A percentile compares a stretch with the other conserved stretches of the same genome.
Conservation (phyloP, 2,329 filamentous ascomycete genomes). For the Pseudogymnoascus sp. region DNA sequence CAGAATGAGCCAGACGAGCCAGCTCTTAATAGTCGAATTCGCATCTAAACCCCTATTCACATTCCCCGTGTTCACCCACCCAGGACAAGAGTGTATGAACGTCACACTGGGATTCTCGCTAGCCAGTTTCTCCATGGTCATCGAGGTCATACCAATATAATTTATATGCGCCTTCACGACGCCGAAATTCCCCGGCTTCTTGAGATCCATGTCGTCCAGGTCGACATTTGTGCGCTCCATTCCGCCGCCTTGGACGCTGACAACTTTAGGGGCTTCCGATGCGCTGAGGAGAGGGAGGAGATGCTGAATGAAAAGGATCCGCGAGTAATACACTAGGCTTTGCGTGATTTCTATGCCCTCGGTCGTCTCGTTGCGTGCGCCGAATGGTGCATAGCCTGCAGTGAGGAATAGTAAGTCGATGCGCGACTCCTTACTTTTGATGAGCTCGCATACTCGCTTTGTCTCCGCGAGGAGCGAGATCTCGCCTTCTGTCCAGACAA, state of each 20-base stretch:
- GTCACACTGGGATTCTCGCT: conserved; percentile 32
- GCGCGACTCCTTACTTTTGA: conserved; percentile 32
- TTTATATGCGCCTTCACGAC: conserved; percentile 34
- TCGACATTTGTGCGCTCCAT: conserved; percentile 36
- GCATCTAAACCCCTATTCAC: conserved; percentile 15
- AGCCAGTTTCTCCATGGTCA: conserved; percentile 39
- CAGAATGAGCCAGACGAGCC: conserved; percentile 28
- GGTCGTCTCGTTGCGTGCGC: conserved; percentile 35
- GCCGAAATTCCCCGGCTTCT: conserved; percentile 24
- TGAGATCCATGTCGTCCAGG: conserved; percentile 35
- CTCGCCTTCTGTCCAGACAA: conserved; percentile 36
- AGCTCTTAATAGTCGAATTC: conserved; percentile 17
- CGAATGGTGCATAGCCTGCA: conserved; percentile 27
- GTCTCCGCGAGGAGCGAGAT: conserved; percentile 40
- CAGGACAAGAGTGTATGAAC: conserved; percentile 32
- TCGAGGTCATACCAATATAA: conserved; percentile 38
- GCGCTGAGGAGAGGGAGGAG: conserved; percentile 46
- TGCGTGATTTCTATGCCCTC: conserved; percentile 46
- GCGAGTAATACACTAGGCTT: conserved; percentile 45
- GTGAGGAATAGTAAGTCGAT: conserved; percentile 40
- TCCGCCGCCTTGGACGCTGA: conserved; percentile 43
- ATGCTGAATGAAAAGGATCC: conserved; percentile 44
- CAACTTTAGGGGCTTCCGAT: conserved; percentile 38
- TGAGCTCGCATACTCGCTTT: conserved; percentile 36
- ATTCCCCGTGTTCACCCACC: conserved; percentile 25